phyloP scores from a whole-genome alignment of 441 rosid species.

The Euphorbia corollata region DNA sequence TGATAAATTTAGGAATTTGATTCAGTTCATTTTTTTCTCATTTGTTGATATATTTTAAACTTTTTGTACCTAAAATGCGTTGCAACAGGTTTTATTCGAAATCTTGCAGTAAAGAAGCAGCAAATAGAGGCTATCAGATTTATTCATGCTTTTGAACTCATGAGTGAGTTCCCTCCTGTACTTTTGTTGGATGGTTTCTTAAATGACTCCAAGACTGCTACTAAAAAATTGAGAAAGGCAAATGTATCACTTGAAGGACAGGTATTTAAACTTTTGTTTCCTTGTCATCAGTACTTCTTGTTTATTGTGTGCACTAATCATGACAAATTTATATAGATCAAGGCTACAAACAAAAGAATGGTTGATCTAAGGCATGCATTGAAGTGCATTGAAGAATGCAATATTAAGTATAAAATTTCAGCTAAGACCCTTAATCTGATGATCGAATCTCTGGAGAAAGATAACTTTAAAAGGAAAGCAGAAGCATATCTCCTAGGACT shows the following conservation, averaged over 20 bases:
- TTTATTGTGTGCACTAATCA: neutral
- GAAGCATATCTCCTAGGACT: neutral
- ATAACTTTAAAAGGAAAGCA: constrained; percentile 4
- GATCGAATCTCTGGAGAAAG: constrained; percentile 15
- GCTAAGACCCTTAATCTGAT: constrained; percentile 9
- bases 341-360: constrained; percentile 21
- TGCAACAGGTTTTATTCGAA: constrained; percentile 29
- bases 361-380: constrained; percentile 22
- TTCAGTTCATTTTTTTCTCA: constrained; percentile 7
- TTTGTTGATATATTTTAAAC: neutral
- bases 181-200: constrained; percentile 24
- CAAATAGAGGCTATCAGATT: constrained; percentile 28
- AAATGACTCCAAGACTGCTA: constrained; percentile 9
- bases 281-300: constrained; percentile 6
- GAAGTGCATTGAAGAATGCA: constrained; percentile 23
- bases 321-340: constrained; percentile 9
- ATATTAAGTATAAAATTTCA: constrained; percentile 14
- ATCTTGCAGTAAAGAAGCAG: constrained; percentile 26
- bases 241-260: constrained; percentile 17
- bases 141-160: constrained; percentile 29
- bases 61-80: neutral
- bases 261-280: constrained; percentile 11
- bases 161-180: constrained; percentile 24
- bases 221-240: constrained; percentile 4
- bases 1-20: neutral